Evolutionary conservation across 208 protist species (phyloP), one percentile per base, ranked within the genome.

Genomic region (Trypanosoma cruzi): DNA sequence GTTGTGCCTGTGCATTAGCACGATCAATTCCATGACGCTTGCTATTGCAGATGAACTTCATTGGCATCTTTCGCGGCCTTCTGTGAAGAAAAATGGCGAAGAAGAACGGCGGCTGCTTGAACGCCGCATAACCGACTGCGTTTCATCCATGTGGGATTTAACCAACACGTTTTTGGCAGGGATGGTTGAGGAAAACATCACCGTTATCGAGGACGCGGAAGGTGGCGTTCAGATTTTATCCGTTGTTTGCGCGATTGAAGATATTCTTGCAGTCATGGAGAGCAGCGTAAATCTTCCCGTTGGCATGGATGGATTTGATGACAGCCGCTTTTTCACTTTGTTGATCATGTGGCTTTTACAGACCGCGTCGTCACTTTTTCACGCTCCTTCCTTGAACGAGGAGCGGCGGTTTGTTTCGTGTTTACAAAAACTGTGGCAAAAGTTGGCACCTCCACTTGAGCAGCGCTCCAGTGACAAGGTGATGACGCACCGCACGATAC

Each of bases 401-500:
- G 61, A 68, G 42, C 14, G 53, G 20, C 7, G 44, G 7, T 50
- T 63, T 13, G 62, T 68, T 31, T 36, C 59, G 22, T 46, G 32
- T 28, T 18, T 74, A 4, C 64, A 70, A 46, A 37, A 36, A 18
- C 48, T 77, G 6, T 77, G 71, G 71, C 4, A 24, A 10, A 42
- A 34, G 11, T 26, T 53, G 10, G 71, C 71, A 56, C 63, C 71
- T 20, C 62, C 63, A 44, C 63, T 69, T 5, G 64, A 71, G 46
- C 52, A 56, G n/a, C 63, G 50, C n/a, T 32, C 44, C n/a, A 67
- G 50, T 49, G 71, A 77, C 60, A 34, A 44, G 24, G 20, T 66
- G 11, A 71, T 77, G 57, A 71, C 59, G 49, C 71, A 77, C 32
- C 63, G 64, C 63, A 77, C 71, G 26, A 20, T 70, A 20, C 71